Evolutionary conservation across 805 yeast genomes (phyloP).

Genomic region (Wickerhamomyces subpelliculosus): DNA sequence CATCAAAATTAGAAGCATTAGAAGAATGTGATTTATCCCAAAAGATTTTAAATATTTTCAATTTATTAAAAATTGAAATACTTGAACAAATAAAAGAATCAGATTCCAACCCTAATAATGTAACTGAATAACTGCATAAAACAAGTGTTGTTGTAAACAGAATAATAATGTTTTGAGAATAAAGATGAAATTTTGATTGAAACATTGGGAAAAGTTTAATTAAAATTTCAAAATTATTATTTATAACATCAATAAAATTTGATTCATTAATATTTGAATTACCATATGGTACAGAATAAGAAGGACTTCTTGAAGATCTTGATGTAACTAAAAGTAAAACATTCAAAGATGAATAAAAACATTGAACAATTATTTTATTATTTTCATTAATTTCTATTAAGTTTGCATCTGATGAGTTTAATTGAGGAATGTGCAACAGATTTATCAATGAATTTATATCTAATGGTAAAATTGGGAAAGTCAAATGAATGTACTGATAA

Average conservation of each 20-base stretch:
- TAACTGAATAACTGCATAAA: slow-evolving; percentile 46
- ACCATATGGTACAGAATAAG: background rate
- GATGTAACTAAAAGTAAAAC: slow-evolving; percentile 12
- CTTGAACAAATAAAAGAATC: slow-evolving; percentile 51
- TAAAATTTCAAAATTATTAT: slow-evolving; percentile 20
- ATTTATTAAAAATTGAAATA: slow-evolving; percentile 50
- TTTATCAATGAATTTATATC: slow-evolving; percentile 24
- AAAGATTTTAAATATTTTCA: slow-evolving; percentile 37
- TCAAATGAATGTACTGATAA: slow-evolving; percentile 39
- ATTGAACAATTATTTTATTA: slow-evolving; percentile 23
- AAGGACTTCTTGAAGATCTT: background rate
- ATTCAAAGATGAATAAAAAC: slow-evolving; percentile 27
- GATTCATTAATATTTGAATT: background rate
- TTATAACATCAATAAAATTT: background rate
- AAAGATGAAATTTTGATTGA: slow-evolving; percentile 20
- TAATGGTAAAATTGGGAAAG: slow-evolving; percentile 31
- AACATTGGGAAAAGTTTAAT: slow-evolving; percentile 26
- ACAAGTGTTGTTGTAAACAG: slow-evolving; percentile 33
- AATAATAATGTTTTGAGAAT: slow-evolving; percentile 24
- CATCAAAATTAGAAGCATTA: slow-evolving; percentile 16
- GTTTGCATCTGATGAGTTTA: slow-evolving; percentile 13
- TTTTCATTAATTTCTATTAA: slow-evolving; percentile 23
- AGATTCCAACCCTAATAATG: slow-evolving; percentile 53
- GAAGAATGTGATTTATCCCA: slow-evolving; percentile 8
- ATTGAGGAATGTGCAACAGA: slow-evolving; percentile 11